Evolutionary conservation across 805 yeast genomes (phyloP).

Genomic region (Candida succiphila): DNA sequence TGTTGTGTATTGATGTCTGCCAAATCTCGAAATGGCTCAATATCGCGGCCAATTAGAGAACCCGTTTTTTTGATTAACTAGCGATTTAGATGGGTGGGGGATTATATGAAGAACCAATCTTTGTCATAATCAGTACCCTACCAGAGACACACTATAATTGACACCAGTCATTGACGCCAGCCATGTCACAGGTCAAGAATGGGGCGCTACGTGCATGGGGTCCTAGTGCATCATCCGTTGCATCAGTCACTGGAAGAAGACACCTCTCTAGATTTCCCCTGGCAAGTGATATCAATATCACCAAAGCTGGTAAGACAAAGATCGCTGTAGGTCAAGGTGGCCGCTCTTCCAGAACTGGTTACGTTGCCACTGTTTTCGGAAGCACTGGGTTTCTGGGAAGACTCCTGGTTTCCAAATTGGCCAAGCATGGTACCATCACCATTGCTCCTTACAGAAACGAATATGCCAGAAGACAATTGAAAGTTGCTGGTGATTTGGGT

Average conservation of each 20-base stretch:
- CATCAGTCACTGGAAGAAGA: constrained; percentile 4
- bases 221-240: too few species aligned
- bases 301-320: constrained; percentile 66
- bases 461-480: constrained; percentile 64
- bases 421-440: constrained; percentile 71
- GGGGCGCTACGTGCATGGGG: too few species aligned
- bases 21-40: too few species aligned
- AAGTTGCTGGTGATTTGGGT: constrained; percentile 80
- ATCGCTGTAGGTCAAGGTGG: constrained; percentile 72
- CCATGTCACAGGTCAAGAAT: too few species aligned
- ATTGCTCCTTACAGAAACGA: constrained; percentile 79
- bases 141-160: too few species aligned
- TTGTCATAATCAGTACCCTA: too few species aligned
- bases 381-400: constrained; percentile 74
- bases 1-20: too few species aligned
- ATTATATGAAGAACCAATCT: too few species aligned
- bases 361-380: constrained; percentile 83
- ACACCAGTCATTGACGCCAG: too few species aligned
- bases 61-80: too few species aligned
- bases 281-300: constrained; percentile 57
- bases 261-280: constrained; percentile 23
- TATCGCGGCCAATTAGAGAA: too few species aligned
- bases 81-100: too few species aligned
- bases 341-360: constrained; percentile 77
- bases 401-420: constrained; percentile 59